Base-by-base conservation (phyloP, 208 protist species). In the Polymyxa betae region DNA sequence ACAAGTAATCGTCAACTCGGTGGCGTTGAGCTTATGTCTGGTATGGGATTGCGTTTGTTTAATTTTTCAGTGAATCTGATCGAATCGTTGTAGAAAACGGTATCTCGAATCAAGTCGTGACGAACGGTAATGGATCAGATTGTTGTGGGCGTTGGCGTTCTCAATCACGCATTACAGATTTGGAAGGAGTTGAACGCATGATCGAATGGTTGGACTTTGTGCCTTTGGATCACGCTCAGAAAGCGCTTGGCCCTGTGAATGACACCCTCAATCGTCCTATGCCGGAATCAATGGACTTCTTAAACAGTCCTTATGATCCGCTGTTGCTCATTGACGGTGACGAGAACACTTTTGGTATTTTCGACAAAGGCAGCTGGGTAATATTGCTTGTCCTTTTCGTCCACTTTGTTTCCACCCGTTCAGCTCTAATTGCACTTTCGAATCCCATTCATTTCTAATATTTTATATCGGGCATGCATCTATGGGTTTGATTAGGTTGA, bases 11-110 rank as follows among this genome's bases (percentile, higher is more conserved):
- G 95, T 89, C 98, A 99, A 95, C 95, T 99, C 0, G 98, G 98
- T 68, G 98, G 98, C n/a, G 92, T 95, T 91, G 96, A 98, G 93
- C 97, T 99, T 68, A 99, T 99, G 98, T 96, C 97, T 91, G 93
- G 94, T n/a, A n/a, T n/a, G n/a, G n/a, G n/a, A n/a, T n/a, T n/a
- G n/a, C n/a, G n/a, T n/a, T n/a, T n/a, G n/a, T n/a, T n/a, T n/a
- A n/a, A n/a, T n/a, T n/a, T n/a, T n/a, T n/a, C n/a, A n/a, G n/a
- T n/a, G n/a, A n/a, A n/a, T n/a, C n/a, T n/a, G n/a, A n/a, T n/a
- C n/a, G n/a, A n/a, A n/a, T n/a, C n/a, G n/a, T n/a, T n/a, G n/a
- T n/a, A n/a, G n/a, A n/a, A n/a, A n/a, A n/a, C n/a, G n/a, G n/a
- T n/a, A n/a, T n/a, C n/a, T n/a, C n/a, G n/a, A n/a, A n/a, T n/a